Conservation (phyloP, 331 rosid genomes). For the Telfairia occidentalis region DNA sequence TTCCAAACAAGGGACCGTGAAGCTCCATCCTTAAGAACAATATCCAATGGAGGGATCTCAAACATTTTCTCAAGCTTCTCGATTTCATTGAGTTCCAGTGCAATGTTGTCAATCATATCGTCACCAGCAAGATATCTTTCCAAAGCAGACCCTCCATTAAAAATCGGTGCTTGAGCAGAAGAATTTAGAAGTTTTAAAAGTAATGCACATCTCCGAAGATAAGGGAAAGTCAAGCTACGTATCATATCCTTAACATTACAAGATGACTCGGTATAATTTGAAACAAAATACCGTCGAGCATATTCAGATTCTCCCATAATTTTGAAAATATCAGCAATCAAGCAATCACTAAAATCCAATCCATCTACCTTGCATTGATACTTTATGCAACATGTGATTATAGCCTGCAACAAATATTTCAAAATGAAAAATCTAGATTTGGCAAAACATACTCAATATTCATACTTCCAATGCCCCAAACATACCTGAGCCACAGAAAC, state of each 20-base stretch:
- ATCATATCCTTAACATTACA: constrained; percentile 47
- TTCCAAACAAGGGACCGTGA: constrained; percentile 42
- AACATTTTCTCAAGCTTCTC: constrained; percentile 69
- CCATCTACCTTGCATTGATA: constrained; percentile 27
- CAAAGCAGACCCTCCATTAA: constrained; percentile 36
- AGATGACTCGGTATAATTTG: constrained; percentile 41
- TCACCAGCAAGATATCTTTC: constrained; percentile 33
- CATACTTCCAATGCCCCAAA: constrained; percentile 10
- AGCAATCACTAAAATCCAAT: constrained; percentile 39
- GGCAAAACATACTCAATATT: constrained; percentile 10
- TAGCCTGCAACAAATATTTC: constrained; percentile 43
- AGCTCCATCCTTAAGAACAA: constrained; percentile 53
- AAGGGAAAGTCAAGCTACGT: constrained; percentile 60
- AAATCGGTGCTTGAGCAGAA: constrained; percentile 51
- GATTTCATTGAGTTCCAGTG: constrained; percentile 44
- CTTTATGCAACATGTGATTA: constrained; percentile 43
- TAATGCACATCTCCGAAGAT: constrained; percentile 82
- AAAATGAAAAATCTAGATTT: constrained; percentile 1
- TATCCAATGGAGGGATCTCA: constrained; percentile 62
- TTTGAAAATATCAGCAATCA: constrained; percentile 57
- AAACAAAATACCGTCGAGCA: constrained; percentile 38
- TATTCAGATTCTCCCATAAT: constrained; percentile 39
- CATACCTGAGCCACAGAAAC: constrained; percentile 83
- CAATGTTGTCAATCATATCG: constrained; percentile 35
- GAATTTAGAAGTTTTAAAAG: constrained; percentile 57